These are phyloP conservation scores for Cadophora sp. DNA, from an alignment of 2,329 filamentous ascomycete species.

Conservation along the genomic window DNA sequence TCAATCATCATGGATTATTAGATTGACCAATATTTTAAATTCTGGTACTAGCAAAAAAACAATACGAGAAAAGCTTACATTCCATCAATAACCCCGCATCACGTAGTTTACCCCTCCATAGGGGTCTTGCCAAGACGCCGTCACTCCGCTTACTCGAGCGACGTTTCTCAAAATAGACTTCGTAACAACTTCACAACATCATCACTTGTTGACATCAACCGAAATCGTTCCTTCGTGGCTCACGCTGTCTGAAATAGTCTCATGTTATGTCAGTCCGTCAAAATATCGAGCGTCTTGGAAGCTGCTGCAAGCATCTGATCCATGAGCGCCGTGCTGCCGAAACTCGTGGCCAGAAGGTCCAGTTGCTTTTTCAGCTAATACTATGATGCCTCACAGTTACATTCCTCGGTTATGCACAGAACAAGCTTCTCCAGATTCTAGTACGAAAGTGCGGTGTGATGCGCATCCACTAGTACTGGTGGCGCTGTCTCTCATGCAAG, in stretches of 20 bases:
- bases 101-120: constrained; percentile 14
- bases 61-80: constrained; percentile 18
- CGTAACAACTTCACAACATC: neutral
- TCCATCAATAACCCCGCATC: constrained; percentile 13
- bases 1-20: constrained; percentile 3
- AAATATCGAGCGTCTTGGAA: neutral
- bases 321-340: neutral
- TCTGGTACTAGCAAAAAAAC: neutral
- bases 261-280: neutral
- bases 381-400: constrained; percentile 1
- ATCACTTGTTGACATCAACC: constrained; percentile 1
- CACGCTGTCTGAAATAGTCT: neutral
- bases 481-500: constrained; percentile 8
- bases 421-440: constrained; percentile 8
- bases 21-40: neutral
- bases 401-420: constrained; percentile 11
- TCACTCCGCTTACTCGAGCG: neutral
- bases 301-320: neutral
- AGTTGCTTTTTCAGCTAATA: constrained; percentile 2
- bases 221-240: neutral
- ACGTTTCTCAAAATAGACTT: constrained; percentile 10
- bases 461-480: neutral
- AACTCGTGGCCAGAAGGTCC: constrained; percentile 1
- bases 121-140: constrained; percentile 8
- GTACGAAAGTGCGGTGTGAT: neutral